Base-by-base conservation (phyloP, 371 early-diverging fungal genomes). In the Lichtheimia ornata region DNA sequence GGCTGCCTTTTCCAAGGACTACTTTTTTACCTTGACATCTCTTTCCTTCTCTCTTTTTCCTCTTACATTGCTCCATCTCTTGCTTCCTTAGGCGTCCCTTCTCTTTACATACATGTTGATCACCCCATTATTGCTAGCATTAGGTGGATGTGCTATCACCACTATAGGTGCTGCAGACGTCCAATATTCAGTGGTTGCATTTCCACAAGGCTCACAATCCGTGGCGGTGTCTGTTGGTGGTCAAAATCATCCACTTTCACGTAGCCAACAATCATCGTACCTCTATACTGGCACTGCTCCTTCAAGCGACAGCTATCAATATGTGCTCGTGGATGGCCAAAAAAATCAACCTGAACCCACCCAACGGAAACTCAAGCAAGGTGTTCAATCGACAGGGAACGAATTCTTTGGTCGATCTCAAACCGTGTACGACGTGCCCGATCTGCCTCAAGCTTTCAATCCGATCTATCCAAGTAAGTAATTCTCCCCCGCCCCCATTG, bases 381-480 rank as follows among this genome's bases (percentile, higher is more conserved):
- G 75, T 11, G 74, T 73, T 4, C 47, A 66, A 30, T 56, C 67
- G 7, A 83, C 84, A 9, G 80, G 81, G 41, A 81, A 81, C 50
- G 82, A 83, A 51, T 79, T 79, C 63, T 83, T 76, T 59, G 76
- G 69, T 42, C 72, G 82, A 51, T 62, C 70, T 5, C 67, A 70
- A 53, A 74, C 81, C 14, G 24, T 81, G 24, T 59, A 65, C 53
- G 41, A 61, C 27, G 64, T 83, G 12, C 84, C 84, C 17, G 68
- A 67, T 7, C 70, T 83, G 20, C 84, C 84, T 53, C 84, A 83
- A 62, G 80, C 78, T 4, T 83, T 57, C 43, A 62, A 76, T 27
- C 73, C 76, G 22, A 65, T 76, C 28, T 71, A 76, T 45, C 67
- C 62, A 42, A 61, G 77, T 76, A 76, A 64, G 35, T 25, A 47